phyloP scores from a whole-genome alignment of 495 filamentous ascomycete species.

The Talaromyces adpressus region DNA sequence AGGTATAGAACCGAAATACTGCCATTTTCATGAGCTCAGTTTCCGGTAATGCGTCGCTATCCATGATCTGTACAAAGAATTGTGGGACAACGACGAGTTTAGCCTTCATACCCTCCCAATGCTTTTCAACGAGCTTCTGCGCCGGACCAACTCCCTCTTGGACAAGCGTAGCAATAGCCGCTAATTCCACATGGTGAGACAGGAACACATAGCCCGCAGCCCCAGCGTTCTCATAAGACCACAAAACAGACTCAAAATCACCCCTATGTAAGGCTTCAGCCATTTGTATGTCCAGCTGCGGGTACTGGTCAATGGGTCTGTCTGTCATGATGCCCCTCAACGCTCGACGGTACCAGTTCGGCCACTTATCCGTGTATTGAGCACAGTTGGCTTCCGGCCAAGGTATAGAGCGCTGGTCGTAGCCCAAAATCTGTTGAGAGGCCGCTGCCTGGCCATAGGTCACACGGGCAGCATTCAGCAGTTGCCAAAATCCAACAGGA shows the following conservation, averaged over 20 bases:
- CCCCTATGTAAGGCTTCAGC: conserved; percentile 30
- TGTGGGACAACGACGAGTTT: conserved; percentile 21
- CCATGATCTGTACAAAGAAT: conserved; percentile 33
- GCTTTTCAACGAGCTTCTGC: conserved; percentile 22
- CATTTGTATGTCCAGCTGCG: conserved; percentile 31
- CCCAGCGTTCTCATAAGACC: conserved; percentile 21
- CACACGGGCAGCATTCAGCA: conserved; percentile 34
- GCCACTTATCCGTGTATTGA: conserved; percentile 10
- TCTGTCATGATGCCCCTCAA: conserved; percentile 19
- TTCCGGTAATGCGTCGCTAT: conserved; percentile 16
- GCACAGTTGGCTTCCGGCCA: conserved; percentile 15
- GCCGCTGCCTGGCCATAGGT: conserved; percentile 23
- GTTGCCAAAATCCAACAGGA: conserved; percentile 36
- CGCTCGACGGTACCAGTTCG: conserved; percentile 23
- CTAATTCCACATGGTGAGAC: conserved; percentile 29
- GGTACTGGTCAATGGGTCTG: conserved; percentile 24
- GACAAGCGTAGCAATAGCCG: conserved; percentile 30
- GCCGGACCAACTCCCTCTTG: conserved; percentile 25
- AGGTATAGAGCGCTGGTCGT: conserved; percentile 23
- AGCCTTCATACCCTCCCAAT: conserved; percentile 20
- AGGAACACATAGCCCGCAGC: conserved; percentile 21
- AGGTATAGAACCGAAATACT: conserved; percentile 31
- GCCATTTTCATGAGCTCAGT: conserved; percentile 27
- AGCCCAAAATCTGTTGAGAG: conserved; percentile 32
- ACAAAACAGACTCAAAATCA: conserved; percentile 22